A percentile compares a stretch with the other conserved stretches of the same genome.
Evolutionary conservation across 495 filamentous ascomycete genomes (phyloP).

Genomic region (Neurospora sp.): DNA sequence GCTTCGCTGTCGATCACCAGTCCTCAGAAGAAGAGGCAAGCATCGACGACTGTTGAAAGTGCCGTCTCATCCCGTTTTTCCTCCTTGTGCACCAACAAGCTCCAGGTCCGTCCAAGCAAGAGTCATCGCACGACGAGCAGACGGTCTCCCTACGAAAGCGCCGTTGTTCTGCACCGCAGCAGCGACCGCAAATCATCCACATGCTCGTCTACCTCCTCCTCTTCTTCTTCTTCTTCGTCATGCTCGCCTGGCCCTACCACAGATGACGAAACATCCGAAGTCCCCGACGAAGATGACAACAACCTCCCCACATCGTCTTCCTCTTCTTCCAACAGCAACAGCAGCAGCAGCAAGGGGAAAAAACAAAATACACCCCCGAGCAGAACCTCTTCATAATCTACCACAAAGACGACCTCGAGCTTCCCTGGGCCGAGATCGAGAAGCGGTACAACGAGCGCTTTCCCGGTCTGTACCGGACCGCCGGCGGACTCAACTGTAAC

Average conservation of each 20-base stretch:
- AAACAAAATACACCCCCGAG: constrained; percentile 5
- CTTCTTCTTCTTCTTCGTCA: neutral
- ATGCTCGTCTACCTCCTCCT: neutral
- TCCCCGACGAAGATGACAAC: no score
- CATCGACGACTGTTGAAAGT: neutral
- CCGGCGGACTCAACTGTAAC: constrained; percentile 23
- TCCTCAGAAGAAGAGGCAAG: neutral
- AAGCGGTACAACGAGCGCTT: constrained; percentile 20
- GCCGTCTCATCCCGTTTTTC: neutral
- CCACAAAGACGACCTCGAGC: constrained; percentile 24
- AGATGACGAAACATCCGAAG: neutral
- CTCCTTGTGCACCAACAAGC: neutral
- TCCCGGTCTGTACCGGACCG: constrained; percentile 11
- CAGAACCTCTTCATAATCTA: constrained; percentile 20
- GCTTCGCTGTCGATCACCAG: neutral
- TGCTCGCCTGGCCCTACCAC: neutral
- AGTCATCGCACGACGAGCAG: neutral
- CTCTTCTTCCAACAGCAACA: no score
- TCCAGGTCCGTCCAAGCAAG: neutral
- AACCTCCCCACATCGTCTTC: neutral
- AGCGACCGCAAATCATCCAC: neutral
- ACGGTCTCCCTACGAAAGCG: neutral
- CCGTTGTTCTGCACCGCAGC: neutral
- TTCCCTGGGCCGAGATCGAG: constrained; percentile 22
- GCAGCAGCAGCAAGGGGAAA: no score